Conservation (phyloP, 176 grass and related monocot species). For the Echinochloa phyllopogon region DNA sequence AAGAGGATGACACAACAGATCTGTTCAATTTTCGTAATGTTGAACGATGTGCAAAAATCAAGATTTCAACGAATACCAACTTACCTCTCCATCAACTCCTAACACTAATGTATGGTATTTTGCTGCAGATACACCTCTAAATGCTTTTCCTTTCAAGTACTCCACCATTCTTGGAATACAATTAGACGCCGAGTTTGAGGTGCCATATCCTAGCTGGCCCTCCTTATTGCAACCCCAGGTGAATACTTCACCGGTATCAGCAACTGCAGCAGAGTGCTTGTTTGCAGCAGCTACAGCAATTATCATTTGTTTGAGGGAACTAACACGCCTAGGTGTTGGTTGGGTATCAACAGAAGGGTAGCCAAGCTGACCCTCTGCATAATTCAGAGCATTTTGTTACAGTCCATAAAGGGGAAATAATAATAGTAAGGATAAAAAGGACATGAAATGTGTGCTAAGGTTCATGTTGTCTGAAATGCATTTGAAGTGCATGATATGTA, state of each 20-base stretch:
- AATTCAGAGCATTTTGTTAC: constrained; percentile 38
- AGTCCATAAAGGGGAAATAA: constrained; percentile 27
- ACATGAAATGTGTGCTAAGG: constrained; percentile 23
- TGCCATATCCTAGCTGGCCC: constrained; percentile 99
- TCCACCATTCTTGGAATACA: constrained; percentile 93
- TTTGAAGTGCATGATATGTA: constrained; percentile 49
- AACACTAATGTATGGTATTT: constrained; percentile 92
- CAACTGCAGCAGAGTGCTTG: constrained; percentile 89
- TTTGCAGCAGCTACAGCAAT: constrained; percentile 93
- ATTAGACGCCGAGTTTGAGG: constrained; percentile 98
- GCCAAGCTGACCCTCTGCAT: constrained; percentile 96
- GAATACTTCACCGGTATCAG: constrained; percentile 87
- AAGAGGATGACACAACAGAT: constrained; percentile 6
- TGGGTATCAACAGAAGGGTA: constrained; percentile 99
- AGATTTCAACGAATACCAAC: constrained; percentile 28
- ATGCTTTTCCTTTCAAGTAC: constrained; percentile 93
- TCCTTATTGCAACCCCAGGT: constrained; percentile 99
- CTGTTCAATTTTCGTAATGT: constrained; percentile 34
- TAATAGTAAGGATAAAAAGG: constrained; percentile 27
- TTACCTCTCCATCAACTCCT: constrained; percentile 91
- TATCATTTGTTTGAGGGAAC: constrained; percentile 76
- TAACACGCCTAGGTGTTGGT: constrained; percentile 84
- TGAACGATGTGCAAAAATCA: constrained; percentile 20
- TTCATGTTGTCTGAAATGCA: constrained; percentile 28
- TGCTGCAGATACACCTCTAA: constrained; percentile 81